Base-by-base conservation (phyloP, 805 yeast genomes). In the Candida taoyuanica region DNA sequence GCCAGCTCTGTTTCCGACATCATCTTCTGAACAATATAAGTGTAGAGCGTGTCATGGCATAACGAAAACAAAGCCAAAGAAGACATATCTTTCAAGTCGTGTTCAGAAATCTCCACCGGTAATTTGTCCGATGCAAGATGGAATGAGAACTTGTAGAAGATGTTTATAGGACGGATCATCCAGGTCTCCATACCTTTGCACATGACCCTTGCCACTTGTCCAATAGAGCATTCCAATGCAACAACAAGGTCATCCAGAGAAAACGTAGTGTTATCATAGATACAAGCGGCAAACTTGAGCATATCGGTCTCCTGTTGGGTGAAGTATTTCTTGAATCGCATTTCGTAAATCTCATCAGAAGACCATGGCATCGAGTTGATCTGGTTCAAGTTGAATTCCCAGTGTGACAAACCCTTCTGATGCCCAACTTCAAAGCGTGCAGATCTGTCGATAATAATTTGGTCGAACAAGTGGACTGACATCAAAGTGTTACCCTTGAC, bases 131-230 rank as follows among this genome's bases (percentile, higher is more conserved):
- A 13, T 2, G 23, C 15, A 18, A 66, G 44, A 44, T 67, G 67
- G 39, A 71, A 68, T 7, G 78, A 78, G 17, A 71, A 53, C 45
- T 73, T 74, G 49, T 71, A 71, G 43, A 64, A 65, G 2, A 68
- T 54, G 18, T 68, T 63, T 12, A 62, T 50, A 1, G 76, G 73
- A 2, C 47, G 43, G 5, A 74, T 48, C 3, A 71, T 29, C 13
- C 56, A 51, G 11, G 54, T 33, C 19, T 63, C 60, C 11, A 64
- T 47, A 14, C 68, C 64, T 27, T 59, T 49, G 18, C 58, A 60
- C 5, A 72, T 36, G 12, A 65, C 52, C 17, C 48, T 47, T 20
- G 59, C 55, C 3, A 65, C 59, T n/a, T 59, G 60, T 5, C 50
- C 37, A 12, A 70, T 40, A 1, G 72, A 47, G 25, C 48, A 43